Base-by-base conservation (phyloP, 2,329 filamentous ascomycete species). In the Colletotrichum costaricense region DNA sequence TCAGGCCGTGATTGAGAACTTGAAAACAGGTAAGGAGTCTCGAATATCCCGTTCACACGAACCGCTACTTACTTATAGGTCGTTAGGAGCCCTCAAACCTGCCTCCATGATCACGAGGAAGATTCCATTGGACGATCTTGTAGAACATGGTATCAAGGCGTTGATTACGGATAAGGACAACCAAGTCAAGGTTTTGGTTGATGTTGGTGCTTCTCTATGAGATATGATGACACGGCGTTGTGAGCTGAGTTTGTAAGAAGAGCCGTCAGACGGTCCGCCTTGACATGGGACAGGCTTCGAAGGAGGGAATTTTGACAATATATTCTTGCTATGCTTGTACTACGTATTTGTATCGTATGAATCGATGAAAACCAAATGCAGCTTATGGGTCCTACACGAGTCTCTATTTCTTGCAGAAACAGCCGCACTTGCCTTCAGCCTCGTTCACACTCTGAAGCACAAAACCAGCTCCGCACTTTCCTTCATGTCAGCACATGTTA, bases 111-210 rank as follows among this genome's bases (percentile, higher is more conserved):
- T 90, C 52, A 90, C 88, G 0, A 83, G 86, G 67, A 87, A 83
- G 76, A 88, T 90, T 33, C 78, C 80, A 35, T 79, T 90, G 69
- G 84, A 87, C 14, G 82, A 88, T 58, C 76, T 89, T 16, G 85
- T 88, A 0, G 84, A 89, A 59, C 81, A 86, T 54, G 88, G 88
- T 0, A 88, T 89, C 76, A 82, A 86, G 74, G 83, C 86, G 1
- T 79, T 90, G 63, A 85, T 89, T 38, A 80, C 86, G 7, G 86
- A 89, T 75, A 89, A 88, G 76, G 87, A 89, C 70, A 86, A 83
- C 56, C 87, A 90, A 75, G 88, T 89, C 42, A 90, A 90, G 80
- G 88, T 90, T 38, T 74, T 90, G 73, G 86, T 90, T n/a, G 75
- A 79, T 66, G 30, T 73, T 5, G 69, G 64, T 72, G 74, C 62